Base-by-base conservation (phyloP, 495 filamentous ascomycete species). In the Aspergillus sclerotioniger region DNA sequence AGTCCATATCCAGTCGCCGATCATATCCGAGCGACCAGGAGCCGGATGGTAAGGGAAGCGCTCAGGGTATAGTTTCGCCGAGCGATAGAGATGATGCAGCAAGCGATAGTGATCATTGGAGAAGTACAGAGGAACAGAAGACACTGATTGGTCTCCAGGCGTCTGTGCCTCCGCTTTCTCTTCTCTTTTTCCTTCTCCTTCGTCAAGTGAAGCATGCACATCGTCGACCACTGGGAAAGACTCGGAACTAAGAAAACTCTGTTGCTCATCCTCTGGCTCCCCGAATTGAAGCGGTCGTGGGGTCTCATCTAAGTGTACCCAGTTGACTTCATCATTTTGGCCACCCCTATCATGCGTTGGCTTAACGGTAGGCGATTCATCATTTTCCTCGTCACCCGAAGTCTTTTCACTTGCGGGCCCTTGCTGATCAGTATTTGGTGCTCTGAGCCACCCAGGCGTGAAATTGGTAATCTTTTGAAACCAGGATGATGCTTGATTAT, bases 1-100 rank as follows among this genome's bases (percentile, higher is more conserved):
- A 1, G 74, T 77, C 75, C 75, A 78, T 21, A 78, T 74, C 67
- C 72, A 76, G 66, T 78, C 74, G 28, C 77, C 74, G 33, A 78
- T 70, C 47, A 78, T 78, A 16, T 71, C 64, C 33, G 71, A 63
- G 45, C 75, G 76, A 15, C 68, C 67, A 12, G 66, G 59, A 13
- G 69, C 59, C n/a, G 75, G 64, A 46, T 70, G 58, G 52, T 77
- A 78, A 21, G 71, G 67, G 54, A 77, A 76, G 8, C 63, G 70
- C 32, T 74, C 71, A 7, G 77, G 74, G 25, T 60, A 65, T 41
- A 58, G 64, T 62, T 76, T 75, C 51, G 76, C 73, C 56, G 73
- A 56, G 56, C 65, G 71, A 59, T 79, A 76, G 41, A 80, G 58
- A 41, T 69, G 70, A 51, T 72, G 72, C 60, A 80, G 70, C 25